Evolutionary conservation across 2,329 filamentous ascomycete genomes (phyloP), one percentile per base, ranked within the genome.

Genomic region (Penicillium sp.): DNA sequence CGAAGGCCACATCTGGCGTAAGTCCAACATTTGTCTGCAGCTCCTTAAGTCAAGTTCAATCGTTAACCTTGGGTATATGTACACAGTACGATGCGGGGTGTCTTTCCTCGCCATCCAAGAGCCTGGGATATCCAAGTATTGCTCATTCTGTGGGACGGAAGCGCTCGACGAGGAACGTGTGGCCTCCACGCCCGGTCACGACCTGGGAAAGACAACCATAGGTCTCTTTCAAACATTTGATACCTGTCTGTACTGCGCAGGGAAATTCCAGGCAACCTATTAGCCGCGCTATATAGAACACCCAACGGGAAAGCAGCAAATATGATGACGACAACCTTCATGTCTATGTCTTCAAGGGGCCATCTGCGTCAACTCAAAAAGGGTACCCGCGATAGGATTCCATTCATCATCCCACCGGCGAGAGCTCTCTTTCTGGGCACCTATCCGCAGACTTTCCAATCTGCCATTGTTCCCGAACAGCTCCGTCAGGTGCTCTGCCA

Each of bases 391-490:
- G 42, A 96, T 86, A 9, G 83, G 81, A 77, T 95, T 86, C 94
- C 94, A 99, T 70, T 97, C 92, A 62, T 92, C 88, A 64, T 95
- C 88, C 94, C 94, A 99, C 43, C 93, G 82, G 52, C 87, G 79
- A 41, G 79, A 79, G 34, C 90, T 90, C 72, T 97, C 92, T 58
- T 81, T 77, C 29, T 86, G 71, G 1, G 92, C 92, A 0, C 92
- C 92, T 39, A 77, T 68, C 65, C 84, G 88, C 63, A 96, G 71
- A 3, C 40, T 74, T 34, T 76, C 76, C 39, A 97, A 73, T 64
- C 89, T 79, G 5, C 71, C 67, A 8, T 75, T 76, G 6, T 81
- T 74, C 5, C 77, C 77, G 52, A 97, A 86, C 16, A 97, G 72
- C 18, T 86, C 77, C 14, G 77, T 72, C 10, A 97, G 71, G 11